Evolutionary conservation across 805 yeast genomes (phyloP).

Genomic region (Pichia manshurica): DNA sequence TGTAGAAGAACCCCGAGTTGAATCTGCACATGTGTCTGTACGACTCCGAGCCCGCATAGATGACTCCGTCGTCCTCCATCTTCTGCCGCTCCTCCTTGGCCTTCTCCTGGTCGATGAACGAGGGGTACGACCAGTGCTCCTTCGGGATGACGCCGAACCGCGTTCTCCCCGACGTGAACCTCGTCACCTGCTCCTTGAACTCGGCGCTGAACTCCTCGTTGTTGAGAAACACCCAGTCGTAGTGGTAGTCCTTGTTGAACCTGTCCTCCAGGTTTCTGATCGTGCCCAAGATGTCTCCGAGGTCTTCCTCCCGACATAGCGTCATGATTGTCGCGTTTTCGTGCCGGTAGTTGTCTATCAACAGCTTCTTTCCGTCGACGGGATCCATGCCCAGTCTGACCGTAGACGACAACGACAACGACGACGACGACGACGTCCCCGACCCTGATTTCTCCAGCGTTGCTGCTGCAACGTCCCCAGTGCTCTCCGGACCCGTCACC

Average conservation of each 20-base stretch:
- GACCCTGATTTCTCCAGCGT: too few relatives aligned
- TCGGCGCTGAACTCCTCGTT: constrained; percentile 70
- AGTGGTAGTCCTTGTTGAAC: constrained; percentile 68
- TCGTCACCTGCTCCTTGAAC: constrained; percentile 50
- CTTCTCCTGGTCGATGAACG: constrained; percentile 64
- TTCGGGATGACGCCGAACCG: constrained; percentile 67
- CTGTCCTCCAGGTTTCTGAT: constrained; percentile 72
- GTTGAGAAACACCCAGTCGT: constrained; percentile 91
- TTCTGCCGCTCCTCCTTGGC: constrained; percentile 59
- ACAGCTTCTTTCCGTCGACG: constrained; percentile 3
- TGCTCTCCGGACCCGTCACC: background rate
- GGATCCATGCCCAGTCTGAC: constrained; percentile 9
- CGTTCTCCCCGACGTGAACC: constrained; percentile 59
- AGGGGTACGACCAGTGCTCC: constrained; percentile 87
- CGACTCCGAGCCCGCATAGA: constrained; percentile 37
- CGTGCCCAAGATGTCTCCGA: constrained; percentile 51
- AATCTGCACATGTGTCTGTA: constrained; percentile 46
- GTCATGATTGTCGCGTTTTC: constrained; percentile 54
- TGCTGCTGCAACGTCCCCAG: too few relatives aligned
- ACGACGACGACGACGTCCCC: too few relatives aligned
- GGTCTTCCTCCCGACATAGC: constrained; percentile 64
- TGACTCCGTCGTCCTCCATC: constrained; percentile 39
- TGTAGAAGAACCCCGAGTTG: constrained; percentile 49
- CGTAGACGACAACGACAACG: too few relatives aligned
- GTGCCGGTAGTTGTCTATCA: constrained; percentile 17